A percentile compares a stretch with the other conserved stretches of the same genome.
Conservation (phyloP, 164 flowering plant genomes). For the Piper betle region DNA sequence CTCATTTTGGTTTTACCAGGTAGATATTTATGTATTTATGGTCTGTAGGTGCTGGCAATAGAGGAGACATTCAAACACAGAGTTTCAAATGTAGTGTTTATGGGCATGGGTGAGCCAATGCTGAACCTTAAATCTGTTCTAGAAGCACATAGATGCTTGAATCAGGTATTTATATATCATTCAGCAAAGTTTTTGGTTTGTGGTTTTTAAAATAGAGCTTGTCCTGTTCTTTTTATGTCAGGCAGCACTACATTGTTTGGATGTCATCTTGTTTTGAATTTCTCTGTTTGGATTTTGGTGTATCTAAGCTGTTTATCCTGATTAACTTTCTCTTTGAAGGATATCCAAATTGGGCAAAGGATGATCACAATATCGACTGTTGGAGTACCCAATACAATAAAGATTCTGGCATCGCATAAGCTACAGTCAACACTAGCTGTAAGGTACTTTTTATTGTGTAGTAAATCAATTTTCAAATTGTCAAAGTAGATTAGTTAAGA, state of each 20-base stretch:
- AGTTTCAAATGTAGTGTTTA: slow-evolving; percentile 94
- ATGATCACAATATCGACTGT: slow-evolving; percentile 99
- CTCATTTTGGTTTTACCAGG: not conserved
- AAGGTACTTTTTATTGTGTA: slow-evolving; percentile 30
- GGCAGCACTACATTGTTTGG: no score
- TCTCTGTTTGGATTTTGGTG: not conserved
- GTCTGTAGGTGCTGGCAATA: slow-evolving; percentile 68
- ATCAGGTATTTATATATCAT: slow-evolving; percentile 35
- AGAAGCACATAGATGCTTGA: slow-evolving; percentile 84
- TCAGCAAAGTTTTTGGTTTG: not conserved
- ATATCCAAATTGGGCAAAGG: slow-evolving; percentile 91
- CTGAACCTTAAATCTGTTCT: slow-evolving; percentile 80
- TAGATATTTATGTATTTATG: not conserved
- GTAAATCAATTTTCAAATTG: no score
- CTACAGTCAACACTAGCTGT: slow-evolving; percentile 97
- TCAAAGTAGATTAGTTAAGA: not conserved
- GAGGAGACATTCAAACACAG: slow-evolving; percentile 82
- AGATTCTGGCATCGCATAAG: slow-evolving; percentile 73
- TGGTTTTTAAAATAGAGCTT: not conserved
- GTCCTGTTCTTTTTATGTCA: not conserved
- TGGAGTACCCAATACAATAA: slow-evolving; percentile 96
- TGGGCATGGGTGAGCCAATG: slow-evolving; percentile 99
- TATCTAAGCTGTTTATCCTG: not conserved
- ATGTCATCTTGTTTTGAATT: no score
- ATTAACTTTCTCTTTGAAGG: slow-evolving; percentile 25